phyloP scores from a whole-genome alignment of 1,139 yeast genomes.

The Pneumocystis wakefieldiae region DNA sequence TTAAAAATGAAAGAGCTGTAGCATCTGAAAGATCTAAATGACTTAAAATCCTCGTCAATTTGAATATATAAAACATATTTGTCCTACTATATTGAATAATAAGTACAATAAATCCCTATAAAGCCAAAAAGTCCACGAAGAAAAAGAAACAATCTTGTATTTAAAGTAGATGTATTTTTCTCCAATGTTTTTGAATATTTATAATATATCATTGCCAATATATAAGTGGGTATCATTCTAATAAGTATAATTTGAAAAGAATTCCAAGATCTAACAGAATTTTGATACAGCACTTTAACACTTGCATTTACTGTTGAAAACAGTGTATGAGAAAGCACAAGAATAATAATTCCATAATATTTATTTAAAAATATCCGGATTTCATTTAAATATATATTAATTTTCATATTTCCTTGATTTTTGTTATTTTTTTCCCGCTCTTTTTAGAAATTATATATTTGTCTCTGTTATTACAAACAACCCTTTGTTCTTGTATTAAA shows the following conservation, averaged over 20 bases:
- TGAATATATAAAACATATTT: constrained; percentile 60
- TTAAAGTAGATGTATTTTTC: background rate
- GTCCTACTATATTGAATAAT: background rate
- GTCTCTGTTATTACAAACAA: background rate
- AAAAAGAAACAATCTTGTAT: constrained; percentile 33
- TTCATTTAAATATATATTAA: background rate
- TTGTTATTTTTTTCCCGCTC: background rate
- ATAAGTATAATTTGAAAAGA: constrained; percentile 65
- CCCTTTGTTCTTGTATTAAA: background rate
- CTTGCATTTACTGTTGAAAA: constrained; percentile 63
- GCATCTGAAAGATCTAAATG: constrained; percentile 68
- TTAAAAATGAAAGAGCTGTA: constrained; percentile 60
- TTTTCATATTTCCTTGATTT: background rate
- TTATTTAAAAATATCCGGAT: background rate
- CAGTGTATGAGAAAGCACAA: constrained; percentile 37
- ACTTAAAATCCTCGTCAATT: constrained; percentile 52
- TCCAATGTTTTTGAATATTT: constrained; percentile 32
- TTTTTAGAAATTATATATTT: background rate
- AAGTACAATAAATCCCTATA: background rate
- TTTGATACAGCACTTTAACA: constrained; percentile 56
- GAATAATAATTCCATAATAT: constrained; percentile 12
- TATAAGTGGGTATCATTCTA: constrained; percentile 59
- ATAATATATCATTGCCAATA: constrained; percentile 37
- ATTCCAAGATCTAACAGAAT: constrained; percentile 39
- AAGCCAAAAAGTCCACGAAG: constrained; percentile 56